phyloP scores from a whole-genome alignment of 2,329 filamentous ascomycete genomes.

The Cadophora sp. region DNA sequence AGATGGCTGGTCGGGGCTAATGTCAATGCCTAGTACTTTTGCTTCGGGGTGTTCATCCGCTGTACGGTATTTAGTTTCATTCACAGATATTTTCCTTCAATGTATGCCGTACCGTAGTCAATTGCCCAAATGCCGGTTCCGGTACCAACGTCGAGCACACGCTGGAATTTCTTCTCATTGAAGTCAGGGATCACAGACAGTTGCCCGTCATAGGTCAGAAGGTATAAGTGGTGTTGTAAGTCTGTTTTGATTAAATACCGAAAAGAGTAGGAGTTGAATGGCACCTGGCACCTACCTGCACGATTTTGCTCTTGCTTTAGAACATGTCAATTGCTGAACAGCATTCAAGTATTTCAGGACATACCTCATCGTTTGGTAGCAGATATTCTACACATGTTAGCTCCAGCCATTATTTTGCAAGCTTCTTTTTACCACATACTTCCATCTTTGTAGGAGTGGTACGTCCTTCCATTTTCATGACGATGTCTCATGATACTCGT shows the following conservation, averaged over 20 bases:
- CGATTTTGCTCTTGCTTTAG: not conserved
- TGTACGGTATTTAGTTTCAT: not conserved
- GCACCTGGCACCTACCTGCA: not conserved
- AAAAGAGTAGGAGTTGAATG: not conserved
- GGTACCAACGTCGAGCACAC: conserved; percentile 50
- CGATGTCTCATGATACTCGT: conserved; percentile 49
- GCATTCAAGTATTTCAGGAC: not conserved
- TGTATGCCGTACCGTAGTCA: not conserved
- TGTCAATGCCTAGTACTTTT: conserved; percentile 40
- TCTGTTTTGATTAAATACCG: conserved; percentile 1
- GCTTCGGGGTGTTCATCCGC: conserved; percentile 40
- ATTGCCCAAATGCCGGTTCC: conserved; percentile 34
- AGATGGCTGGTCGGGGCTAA: conserved; percentile 47
- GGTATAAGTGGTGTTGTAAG: conserved; percentile 28
- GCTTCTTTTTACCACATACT: not conserved
- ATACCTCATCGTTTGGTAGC: conserved; percentile 24
- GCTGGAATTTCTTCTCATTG: conserved; percentile 31
- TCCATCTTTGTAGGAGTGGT: conserved; percentile 37
- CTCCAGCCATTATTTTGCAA: not conserved
- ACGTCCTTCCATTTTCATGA: conserved; percentile 43
- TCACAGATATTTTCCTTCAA: not conserved
- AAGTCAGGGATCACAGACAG: conserved; percentile 23
- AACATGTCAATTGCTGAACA: not conserved
- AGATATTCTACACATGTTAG: conserved; percentile 15
- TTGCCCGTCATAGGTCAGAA: conserved; percentile 24